Evolutionary conservation across 2,329 filamentous ascomycete species (phyloP).

Genomic region (Emericellopsis atlantica): DNA sequence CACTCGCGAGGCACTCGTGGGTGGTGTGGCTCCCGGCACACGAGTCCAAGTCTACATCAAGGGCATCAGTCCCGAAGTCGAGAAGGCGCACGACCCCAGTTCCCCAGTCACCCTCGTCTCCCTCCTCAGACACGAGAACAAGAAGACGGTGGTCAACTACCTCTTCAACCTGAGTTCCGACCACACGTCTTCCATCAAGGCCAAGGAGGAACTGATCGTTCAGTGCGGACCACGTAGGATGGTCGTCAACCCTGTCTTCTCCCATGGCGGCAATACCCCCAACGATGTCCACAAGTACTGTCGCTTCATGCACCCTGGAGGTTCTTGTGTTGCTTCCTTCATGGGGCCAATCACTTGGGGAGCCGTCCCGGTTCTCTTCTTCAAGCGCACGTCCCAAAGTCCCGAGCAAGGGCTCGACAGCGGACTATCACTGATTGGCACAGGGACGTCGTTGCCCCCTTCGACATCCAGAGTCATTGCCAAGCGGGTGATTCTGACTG

Average conservation of each 20-base stretch:
- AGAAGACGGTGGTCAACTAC: slow-evolving; percentile 80
- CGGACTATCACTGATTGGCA: slow-evolving; percentile 63
- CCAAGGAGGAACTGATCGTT: slow-evolving; percentile 83
- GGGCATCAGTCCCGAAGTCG: slow-evolving; percentile 28
- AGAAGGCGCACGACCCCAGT: slow-evolving; percentile 32
- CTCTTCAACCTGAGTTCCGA: slow-evolving; percentile 78
- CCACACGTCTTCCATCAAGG: slow-evolving; percentile 63
- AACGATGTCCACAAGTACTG: slow-evolving; percentile 98
- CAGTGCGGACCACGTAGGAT: slow-evolving; percentile 85
- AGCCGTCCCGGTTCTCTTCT: slow-evolving; percentile 79
- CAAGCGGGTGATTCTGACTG: slow-evolving; percentile 87
- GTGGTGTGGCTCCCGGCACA: slow-evolving; percentile 73
- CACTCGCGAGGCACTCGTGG: slow-evolving; percentile 73
- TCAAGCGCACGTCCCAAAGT: slow-evolving; percentile 45
- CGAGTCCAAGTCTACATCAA: slow-evolving; percentile 69
- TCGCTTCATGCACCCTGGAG: slow-evolving; percentile 81
- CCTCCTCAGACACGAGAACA: slow-evolving; percentile 87
- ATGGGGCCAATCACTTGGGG: slow-evolving; percentile 90
- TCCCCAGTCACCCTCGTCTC: slow-evolving; percentile 67
- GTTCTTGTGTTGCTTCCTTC: slow-evolving; percentile 80
- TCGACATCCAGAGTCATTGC: slow-evolving; percentile 70
- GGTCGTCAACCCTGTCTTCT: slow-evolving; percentile 82
- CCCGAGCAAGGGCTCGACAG: slow-evolving; percentile 24
- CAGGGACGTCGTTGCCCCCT: slow-evolving; percentile 75
- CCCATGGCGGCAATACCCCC: slow-evolving; percentile 74